phyloP scores from a whole-genome alignment of 768 basidiomycete species.

The Xerocomus potaroensis region DNA sequence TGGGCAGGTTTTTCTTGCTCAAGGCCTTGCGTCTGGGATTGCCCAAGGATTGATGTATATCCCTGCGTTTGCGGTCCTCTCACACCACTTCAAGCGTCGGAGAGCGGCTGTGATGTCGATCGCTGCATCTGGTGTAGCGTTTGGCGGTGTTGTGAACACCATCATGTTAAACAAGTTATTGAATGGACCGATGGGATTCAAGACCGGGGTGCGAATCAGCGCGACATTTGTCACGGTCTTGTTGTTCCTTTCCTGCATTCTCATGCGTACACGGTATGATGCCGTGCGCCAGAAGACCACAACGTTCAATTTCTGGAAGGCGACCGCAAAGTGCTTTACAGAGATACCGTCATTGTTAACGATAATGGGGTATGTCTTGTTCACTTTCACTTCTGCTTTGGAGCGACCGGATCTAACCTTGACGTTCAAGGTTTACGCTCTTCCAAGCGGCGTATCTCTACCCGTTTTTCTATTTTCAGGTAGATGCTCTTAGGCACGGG shows the following conservation, averaged over 20 bases:
- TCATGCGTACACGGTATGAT: conserved; percentile 34
- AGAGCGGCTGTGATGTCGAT: conserved; percentile 44
- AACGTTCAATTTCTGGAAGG: conserved; percentile 13
- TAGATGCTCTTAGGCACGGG: conserved; percentile 49
- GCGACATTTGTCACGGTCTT: conserved; percentile 37
- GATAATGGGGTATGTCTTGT: conserved; percentile 18
- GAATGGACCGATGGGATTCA: conserved; percentile 44
- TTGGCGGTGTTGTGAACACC: conserved; percentile 55
- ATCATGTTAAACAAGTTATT: conserved; percentile 52
- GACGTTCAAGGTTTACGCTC: conserved; percentile 15
- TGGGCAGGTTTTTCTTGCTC: conserved; percentile 38
- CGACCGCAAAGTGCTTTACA: conserved; percentile 19
- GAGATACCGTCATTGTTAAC: conserved; percentile 24
- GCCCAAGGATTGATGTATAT: conserved; percentile 43
- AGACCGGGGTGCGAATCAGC: conserved; percentile 35
- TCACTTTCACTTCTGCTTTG: not conserved
- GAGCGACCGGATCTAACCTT: not conserved
- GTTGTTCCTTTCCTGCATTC: conserved; percentile 35
- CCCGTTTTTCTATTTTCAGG: conserved; percentile 56
- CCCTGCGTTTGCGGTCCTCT: conserved; percentile 39
- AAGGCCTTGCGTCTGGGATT: conserved; percentile 41
- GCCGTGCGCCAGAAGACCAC: not conserved
- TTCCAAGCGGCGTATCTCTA: conserved; percentile 42
- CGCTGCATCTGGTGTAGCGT: conserved; percentile 42
- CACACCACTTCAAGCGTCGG: conserved; percentile 41